These are phyloP conservation scores for Mycosarcoma mackinlayi DNA, from an alignment of 1,284 basidiomycete species.

Conservation along the genomic window DNA sequence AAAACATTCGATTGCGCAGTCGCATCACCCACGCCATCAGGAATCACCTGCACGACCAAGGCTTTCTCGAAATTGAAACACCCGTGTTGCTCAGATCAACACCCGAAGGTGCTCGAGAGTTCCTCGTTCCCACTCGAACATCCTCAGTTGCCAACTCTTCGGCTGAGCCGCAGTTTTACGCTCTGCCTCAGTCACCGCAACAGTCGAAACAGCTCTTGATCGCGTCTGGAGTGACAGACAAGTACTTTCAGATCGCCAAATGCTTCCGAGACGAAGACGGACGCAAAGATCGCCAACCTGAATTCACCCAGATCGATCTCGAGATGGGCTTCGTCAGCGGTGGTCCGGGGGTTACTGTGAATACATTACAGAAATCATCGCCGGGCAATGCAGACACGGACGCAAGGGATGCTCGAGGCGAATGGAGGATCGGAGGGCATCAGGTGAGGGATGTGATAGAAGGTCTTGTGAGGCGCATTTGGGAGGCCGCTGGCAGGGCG, in stretches of 20 bases:
- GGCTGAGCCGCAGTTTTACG: slow-evolving; percentile 78
- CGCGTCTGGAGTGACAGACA: slow-evolving; percentile 86
- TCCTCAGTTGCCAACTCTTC: slow-evolving; percentile 50
- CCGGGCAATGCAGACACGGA: background rate
- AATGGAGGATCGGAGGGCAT: slow-evolving; percentile 77
- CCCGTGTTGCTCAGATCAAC: slow-evolving; percentile 91
- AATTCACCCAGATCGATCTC: slow-evolving; percentile 95
- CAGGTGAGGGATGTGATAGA: slow-evolving; percentile 60
- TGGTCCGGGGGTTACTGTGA: slow-evolving; percentile 69
- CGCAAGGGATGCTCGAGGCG: slow-evolving; percentile 28
- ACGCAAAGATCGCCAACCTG: slow-evolving; percentile 91
- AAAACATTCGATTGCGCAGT: slow-evolving; percentile 83
- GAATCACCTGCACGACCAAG: slow-evolving; percentile 78
- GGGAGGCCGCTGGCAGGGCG: slow-evolving; percentile 75
- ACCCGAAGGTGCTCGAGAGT: slow-evolving; percentile 93
- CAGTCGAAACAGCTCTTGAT: slow-evolving; percentile 95
- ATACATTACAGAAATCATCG: background rate
- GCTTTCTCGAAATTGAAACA: slow-evolving; percentile 90
- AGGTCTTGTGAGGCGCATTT: slow-evolving; percentile 71
- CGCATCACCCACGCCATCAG: slow-evolving; percentile 82
- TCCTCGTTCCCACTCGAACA: slow-evolving; percentile 85
- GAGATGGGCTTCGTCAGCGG: slow-evolving; percentile 96
- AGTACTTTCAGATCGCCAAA: slow-evolving; percentile 90
- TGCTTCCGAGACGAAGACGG: slow-evolving; percentile 97
- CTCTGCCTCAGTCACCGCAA: slow-evolving; percentile 92